Base-by-base conservation (phyloP, 1,139 yeast genomes). In the Yamadazyma membranifaciens region DNA sequence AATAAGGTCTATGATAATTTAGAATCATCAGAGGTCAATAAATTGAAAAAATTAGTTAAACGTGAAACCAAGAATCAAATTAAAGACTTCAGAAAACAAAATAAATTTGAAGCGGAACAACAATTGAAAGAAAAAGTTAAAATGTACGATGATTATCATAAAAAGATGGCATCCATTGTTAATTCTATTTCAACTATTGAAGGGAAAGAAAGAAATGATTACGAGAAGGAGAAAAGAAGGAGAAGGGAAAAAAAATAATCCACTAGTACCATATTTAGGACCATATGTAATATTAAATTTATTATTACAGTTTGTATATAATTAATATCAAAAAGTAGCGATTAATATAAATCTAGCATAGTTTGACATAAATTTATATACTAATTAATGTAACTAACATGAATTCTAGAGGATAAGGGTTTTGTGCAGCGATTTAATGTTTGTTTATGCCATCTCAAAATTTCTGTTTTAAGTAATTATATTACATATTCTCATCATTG, bases 121-220 rank as follows among this genome's bases (percentile, higher is more conserved):
- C 85, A 82, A 61, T 83, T 91, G 56, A 71, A 73, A 40, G 91
- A 83, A 56, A 86, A 87, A 77, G 85, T 87, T 63, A 69, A 72
- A 45, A 79, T 79, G 59, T 83, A 87, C 56, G 79, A 78, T 39
- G 89, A 79, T 15, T 94, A 94, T 61, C 98, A 92, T 61, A 76
- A 81, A 53, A 91, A 88, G 73, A 87, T 92, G 88, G 86, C 95
- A 36, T 78, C 77, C 49, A 83, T 94, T 61, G 83, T 86, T 59
- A 86, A 91, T 54, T 80, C 91, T 41, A 87, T 91, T 56, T 85
- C 86, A 48, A 87, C 96, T 2, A 87, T 84, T 52, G 98, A 91
- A 71, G 98, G 98, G 54, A 87, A 94, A 6, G 97, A 88, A 57
- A 85, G 87, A 73, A 91, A 92, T 59, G 83, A 83, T 54, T 91